Percentiles rank a stretch among this genome's conserved stretches.
phyloP scores from a whole-genome alignment of 1,139 yeast genomes.

The Blastobotrys proliferans region DNA sequence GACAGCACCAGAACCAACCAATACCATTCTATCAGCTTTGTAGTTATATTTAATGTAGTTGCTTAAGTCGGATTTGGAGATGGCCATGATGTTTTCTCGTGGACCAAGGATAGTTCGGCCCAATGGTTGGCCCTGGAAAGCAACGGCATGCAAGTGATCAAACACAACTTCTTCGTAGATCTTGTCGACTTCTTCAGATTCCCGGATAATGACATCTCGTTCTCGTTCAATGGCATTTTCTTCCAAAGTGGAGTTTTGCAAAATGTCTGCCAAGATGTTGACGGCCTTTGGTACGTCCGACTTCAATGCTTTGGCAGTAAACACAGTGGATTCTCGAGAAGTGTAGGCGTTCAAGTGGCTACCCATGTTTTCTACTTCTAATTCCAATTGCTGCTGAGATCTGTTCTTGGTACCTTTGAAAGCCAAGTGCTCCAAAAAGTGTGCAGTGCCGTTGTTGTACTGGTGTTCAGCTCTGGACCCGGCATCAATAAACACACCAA shows the following conservation, averaged over 20 bases:
- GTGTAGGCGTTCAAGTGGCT: constrained; percentile 97
- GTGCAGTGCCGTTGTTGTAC: constrained; percentile 89
- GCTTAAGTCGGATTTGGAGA: constrained; percentile 69
- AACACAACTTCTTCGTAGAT: constrained; percentile 98
- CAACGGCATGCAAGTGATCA: constrained; percentile 92
- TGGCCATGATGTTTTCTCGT: constrained; percentile 76
- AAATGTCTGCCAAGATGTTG: constrained; percentile 82
- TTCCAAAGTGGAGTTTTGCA: constrained; percentile 81
- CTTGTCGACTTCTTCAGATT: constrained; percentile 95
- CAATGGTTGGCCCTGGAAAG: constrained; percentile 84
- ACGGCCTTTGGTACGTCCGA: constrained; percentile 81
- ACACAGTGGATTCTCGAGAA: constrained; percentile 94
- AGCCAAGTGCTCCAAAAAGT: constrained; percentile 91
- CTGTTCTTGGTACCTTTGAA: constrained; percentile 88
- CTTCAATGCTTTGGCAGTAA: constrained; percentile 83
- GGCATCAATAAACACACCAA: constrained; percentile 96
- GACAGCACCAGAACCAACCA: constrained; percentile 93
- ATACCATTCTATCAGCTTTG: constrained; percentile 95
- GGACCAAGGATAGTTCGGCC: constrained; percentile 99
- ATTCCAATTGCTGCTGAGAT: constrained; percentile 78
- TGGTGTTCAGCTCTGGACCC: constrained; percentile 95
- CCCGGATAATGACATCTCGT: constrained; percentile 92
- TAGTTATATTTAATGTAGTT: constrained; percentile 81
- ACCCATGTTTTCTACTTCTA: constrained; percentile 94
- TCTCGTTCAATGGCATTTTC: constrained; percentile 87